Conservation (phyloP, 2,329 filamentous ascomycete genomes). For the Corynespora cassiicola region DNA sequence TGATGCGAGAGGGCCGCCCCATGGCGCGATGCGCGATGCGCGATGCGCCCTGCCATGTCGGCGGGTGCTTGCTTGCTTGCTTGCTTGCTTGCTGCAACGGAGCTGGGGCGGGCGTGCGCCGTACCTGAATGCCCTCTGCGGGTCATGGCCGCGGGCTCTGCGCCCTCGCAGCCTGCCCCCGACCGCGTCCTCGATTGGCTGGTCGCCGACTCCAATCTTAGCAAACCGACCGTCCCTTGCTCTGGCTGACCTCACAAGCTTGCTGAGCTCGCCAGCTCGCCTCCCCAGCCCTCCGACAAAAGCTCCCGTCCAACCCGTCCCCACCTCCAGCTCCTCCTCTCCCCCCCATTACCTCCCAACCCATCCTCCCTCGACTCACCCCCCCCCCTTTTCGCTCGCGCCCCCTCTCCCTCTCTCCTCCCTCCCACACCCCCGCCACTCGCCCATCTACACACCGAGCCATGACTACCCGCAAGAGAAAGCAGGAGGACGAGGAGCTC, state of each 20-base stretch:
- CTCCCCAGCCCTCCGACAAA: slow-evolving; percentile 15
- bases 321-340: slow-evolving; percentile 13
- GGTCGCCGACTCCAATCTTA: slow-evolving; percentile 26
- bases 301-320: slow-evolving; percentile 19
- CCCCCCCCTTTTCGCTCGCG: too few species aligned
- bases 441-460: slow-evolving; percentile 11
- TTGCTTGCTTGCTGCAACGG: too few species aligned
- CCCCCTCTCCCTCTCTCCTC: slow-evolving; percentile 5
- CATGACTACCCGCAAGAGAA: slow-evolving; percentile 54
- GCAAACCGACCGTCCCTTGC: slow-evolving; percentile 36
- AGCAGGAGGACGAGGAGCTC: slow-evolving; percentile 51
- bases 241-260: slow-evolving; percentile 19
- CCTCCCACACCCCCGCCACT: slow-evolving; percentile 7
- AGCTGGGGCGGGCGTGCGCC: too few species aligned
- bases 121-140: too few species aligned
- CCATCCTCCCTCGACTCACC: slow-evolving; percentile 1
- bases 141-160: slow-evolving; percentile 13
- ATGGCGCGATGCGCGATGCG: too few species aligned
- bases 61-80: too few species aligned
- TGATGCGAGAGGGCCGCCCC: too few species aligned
- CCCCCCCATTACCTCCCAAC: slow-evolving; percentile 7
- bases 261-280: slow-evolving; percentile 23
- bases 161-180: slow-evolving; percentile 1
- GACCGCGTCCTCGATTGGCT: slow-evolving; percentile 31
- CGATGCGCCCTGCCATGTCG: too few species aligned